Evolutionary conservation across 805 yeast genomes (phyloP).

Genomic region (Wickerhamomyces subpelliculosus): DNA sequence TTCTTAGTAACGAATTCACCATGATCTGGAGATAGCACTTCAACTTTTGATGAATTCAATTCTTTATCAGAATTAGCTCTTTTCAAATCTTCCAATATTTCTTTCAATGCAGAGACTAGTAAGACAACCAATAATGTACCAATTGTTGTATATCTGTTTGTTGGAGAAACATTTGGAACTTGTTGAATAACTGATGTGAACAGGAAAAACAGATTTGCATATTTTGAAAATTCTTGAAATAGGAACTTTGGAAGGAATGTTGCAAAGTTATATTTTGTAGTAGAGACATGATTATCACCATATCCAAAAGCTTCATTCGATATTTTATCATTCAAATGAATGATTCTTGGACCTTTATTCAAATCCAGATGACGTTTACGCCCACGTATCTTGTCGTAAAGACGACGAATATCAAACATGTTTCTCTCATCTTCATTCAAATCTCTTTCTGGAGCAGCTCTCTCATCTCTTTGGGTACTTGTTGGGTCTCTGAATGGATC

Average conservation of each 20-base stretch:
- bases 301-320: conserved; percentile 52
- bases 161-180: conserved; percentile 94
- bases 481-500: conserved; percentile 21
- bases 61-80: conserved; percentile 86
- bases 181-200: conserved; percentile 93
- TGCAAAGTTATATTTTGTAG: conserved; percentile 90
- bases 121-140: conserved; percentile 84
- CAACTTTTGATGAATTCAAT: conserved; percentile 69
- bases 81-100: conserved; percentile 82
- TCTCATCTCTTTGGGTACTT: conserved; percentile 11
- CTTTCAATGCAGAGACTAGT: conserved; percentile 87
- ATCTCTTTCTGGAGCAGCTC: conserved; percentile 14
- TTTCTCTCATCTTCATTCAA: conserved; percentile 25
- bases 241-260: conserved; percentile 92
- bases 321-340: conserved; percentile 56
- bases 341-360: conserved; percentile 49
- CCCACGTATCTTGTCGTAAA: conserved; percentile 31
- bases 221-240: conserved; percentile 94
- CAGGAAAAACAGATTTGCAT: conserved; percentile 89
- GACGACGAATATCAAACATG: conserved; percentile 29
- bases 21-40: conserved; percentile 45
- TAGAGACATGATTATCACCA: conserved; percentile 80
- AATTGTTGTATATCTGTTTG: conserved; percentile 91
- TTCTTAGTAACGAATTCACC: conserved; percentile 60
- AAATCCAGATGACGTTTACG: conserved; percentile 6